Evolutionary conservation across 176 grass and related monocot species (phyloP).

Genomic region (Oryza officinalis): DNA sequence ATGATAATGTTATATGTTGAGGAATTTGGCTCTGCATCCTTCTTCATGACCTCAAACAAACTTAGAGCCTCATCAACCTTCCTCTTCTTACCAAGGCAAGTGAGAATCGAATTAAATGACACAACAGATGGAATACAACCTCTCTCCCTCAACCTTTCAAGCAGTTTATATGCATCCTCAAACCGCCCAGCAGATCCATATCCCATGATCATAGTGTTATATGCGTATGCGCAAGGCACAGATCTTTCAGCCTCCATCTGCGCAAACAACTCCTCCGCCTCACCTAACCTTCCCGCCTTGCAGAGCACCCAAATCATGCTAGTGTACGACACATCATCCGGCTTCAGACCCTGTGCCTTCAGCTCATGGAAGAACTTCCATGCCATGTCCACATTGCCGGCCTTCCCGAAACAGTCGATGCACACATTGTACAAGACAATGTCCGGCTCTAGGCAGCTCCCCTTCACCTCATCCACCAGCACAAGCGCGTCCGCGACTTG

Average conservation of each 20-base stretch:
- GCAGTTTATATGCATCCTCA: conserved; percentile 65
- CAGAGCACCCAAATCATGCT: conserved; percentile 96
- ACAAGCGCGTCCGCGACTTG: conserved; percentile 50
- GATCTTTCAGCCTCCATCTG: conserved; percentile 61
- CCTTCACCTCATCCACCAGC: conserved; percentile 78
- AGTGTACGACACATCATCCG: conserved; percentile 82
- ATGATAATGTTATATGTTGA: conserved; percentile 89
- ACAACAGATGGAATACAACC: conserved; percentile 90
- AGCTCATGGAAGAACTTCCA: conserved; percentile 97
- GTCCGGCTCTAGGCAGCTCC: conserved; percentile 75
- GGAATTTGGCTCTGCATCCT: conserved; percentile 77
- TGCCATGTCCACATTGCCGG: conserved; percentile 81
- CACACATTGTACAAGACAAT: conserved; percentile 87
- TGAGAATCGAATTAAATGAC: conserved; percentile 91
- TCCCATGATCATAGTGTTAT: conserved; percentile 95
- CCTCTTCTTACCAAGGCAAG: conserved; percentile 77
- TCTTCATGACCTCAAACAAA: conserved; percentile 85
- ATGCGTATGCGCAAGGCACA: conserved; percentile 76
- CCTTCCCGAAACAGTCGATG: conserved; percentile 90
- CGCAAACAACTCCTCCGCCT: conserved; percentile 76
- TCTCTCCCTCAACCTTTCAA: conserved; percentile 80
- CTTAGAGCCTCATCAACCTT: conserved; percentile 63
- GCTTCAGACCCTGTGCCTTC: conserved; percentile 66
- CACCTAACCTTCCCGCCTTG: conserved; percentile 60
- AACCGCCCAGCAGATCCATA: conserved; percentile 75